Conservation (phyloP, 2,329 filamentous ascomycete genomes). For the Mycosphaerelloides madeirae region DNA sequence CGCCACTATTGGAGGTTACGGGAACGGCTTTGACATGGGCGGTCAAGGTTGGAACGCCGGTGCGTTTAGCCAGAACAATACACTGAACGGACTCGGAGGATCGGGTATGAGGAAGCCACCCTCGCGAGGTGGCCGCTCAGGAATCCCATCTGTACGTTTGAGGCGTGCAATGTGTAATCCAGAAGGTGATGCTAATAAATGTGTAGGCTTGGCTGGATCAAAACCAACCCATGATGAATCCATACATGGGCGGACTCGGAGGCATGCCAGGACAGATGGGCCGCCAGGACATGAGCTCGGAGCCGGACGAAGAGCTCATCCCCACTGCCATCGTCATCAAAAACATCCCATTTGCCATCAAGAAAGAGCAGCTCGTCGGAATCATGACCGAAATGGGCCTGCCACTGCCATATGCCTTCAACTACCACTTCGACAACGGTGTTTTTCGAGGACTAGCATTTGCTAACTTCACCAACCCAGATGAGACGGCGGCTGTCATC, state of each 20-base stretch:
- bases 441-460: slow-evolving; percentile 95
- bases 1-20: slow-evolving; percentile 57
- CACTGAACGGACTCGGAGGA: slow-evolving; percentile 43
- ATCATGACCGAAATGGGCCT: slow-evolving; percentile 93
- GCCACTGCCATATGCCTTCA: slow-evolving; percentile 95
- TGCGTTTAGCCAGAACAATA: slow-evolving; percentile 62
- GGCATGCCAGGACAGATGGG: slow-evolving; percentile 33
- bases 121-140: slow-evolving; percentile 52
- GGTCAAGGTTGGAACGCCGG: slow-evolving; percentile 77
- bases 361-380: slow-evolving; percentile 89
- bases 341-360: slow-evolving; percentile 97
- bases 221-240: slow-evolving; percentile 41
- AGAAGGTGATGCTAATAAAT: slow-evolving; percentile 18
- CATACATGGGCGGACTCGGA: slow-evolving; percentile 42
- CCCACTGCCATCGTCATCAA: slow-evolving; percentile 99
- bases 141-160: slow-evolving; percentile 67
- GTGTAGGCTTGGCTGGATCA: slow-evolving; percentile 60
- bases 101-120: slow-evolving; percentile 44
- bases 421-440: slow-evolving; percentile 98
- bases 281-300: slow-evolving; percentile 45
- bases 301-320: slow-evolving; percentile 79
- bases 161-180: slow-evolving; percentile 3
- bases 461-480: slow-evolving; percentile 93
- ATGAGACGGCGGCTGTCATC: slow-evolving; percentile 90
- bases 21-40: slow-evolving; percentile 63